Evolutionary conservation across 352 stramenopile species (phyloP), one percentile per base, ranked within the genome.

Genomic region (Plasmopara viticola): DNA sequence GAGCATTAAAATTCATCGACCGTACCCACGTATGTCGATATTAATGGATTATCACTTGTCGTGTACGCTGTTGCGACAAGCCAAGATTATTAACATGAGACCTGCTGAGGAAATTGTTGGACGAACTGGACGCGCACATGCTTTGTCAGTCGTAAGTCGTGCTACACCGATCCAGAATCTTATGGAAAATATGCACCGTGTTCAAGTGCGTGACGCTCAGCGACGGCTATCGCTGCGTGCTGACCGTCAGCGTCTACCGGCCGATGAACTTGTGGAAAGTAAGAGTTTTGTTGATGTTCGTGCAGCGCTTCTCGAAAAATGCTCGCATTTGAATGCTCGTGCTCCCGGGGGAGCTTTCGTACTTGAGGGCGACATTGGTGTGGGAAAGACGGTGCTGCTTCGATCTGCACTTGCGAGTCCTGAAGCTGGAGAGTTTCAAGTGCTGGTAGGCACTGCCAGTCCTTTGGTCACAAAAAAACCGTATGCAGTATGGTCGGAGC

Each of bases 111-210:
- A 47, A 25, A 52, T 73, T 37, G 49, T 58, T 48, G 71, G 62
- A 9, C 53, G 54, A 20, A 9, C 48, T 29, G 51, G 25, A 14
- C 53, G 51, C 20, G 48, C 68, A 2, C 58, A 66, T 38, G 64
- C 60, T 29, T 14, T 63, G 33, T 66, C 64, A 40, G 54, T 67
- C 12, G 58, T 70, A 9, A 63, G 51, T 17, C 55, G 61, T 4
- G 60, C 70, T 18, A 74, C 70, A 0, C 78, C 74, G 40, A 86
- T 91, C 29, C 62, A 62, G 8, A 90, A 94, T 30, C 56, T 91
- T 38, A 90, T 91, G 83, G 76, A 88, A 35, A 88, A 84, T 38
- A 94, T 94, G 80, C 77, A 94, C 48, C 74, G 74, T n/a, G 78
- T 90, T 1, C 83, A 94, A 64, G 72, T 94, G 5, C 74, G 78